phyloP scores from a whole-genome alignment of 1,284 basidiomycete genomes.

The Puccinia horiana region DNA sequence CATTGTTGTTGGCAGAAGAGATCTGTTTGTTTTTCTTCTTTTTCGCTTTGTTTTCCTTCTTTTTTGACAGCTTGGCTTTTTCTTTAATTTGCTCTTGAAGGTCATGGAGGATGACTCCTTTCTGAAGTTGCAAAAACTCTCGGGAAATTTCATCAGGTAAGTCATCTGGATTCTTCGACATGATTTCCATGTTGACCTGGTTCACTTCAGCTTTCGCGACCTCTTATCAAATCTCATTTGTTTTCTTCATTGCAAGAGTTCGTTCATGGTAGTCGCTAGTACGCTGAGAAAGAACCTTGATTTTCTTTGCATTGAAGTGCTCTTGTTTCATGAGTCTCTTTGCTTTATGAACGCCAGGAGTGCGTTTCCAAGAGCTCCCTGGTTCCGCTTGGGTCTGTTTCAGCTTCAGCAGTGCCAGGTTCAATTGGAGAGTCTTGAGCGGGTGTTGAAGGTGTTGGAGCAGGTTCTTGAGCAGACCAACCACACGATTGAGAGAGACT shows the following conservation, averaged over 20 bases:
- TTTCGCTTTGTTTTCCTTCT: too few relatives aligned
- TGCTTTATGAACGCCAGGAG: not conserved
- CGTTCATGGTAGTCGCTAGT: not conserved
- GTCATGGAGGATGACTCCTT: not conserved
- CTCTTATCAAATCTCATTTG: not conserved
- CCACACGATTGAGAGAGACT: not conserved
- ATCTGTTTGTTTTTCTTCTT: too few relatives aligned
- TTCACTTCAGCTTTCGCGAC: not conserved
- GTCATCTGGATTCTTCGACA: constrained; percentile 6
- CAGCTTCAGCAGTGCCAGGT: too few relatives aligned
- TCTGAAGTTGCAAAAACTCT: not conserved
- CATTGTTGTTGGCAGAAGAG: too few relatives aligned
- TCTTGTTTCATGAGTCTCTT: not conserved
- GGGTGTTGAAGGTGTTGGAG: too few relatives aligned
- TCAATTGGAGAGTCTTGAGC: too few relatives aligned
- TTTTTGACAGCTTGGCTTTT: not conserved
- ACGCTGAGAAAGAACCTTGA: not conserved
- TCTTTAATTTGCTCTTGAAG: not conserved
- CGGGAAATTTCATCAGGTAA: not conserved
- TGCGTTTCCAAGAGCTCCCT: not conserved
- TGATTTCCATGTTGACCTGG: not conserved
- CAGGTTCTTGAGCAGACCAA: too few relatives aligned
- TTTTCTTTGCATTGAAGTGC: constrained; percentile 10
- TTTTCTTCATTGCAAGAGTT: constrained; percentile 2
- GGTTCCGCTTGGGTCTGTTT: not conserved